These are phyloP conservation scores for Ganoderma sinense DNA, from an alignment of 1,284 basidiomycete species.

Conservation along the genomic window DNA sequence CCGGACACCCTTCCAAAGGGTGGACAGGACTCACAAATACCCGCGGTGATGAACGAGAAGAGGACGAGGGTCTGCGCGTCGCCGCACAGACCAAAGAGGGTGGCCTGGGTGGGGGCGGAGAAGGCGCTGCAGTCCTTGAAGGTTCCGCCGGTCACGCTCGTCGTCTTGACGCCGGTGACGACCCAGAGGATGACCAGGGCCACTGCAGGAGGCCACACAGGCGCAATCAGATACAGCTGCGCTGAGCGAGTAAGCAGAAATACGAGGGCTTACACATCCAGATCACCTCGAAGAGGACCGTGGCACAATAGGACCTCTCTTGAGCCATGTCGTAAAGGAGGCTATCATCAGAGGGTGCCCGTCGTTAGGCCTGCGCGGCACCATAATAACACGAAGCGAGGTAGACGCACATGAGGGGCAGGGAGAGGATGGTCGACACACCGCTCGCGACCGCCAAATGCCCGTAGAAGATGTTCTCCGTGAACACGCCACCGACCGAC, in stretches of 20 bases:
- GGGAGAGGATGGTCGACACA: slow-evolving; percentile 13
- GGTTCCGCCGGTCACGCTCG: slow-evolving; percentile 2
- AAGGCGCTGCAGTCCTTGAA: slow-evolving; percentile 16
- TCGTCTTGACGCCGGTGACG: slow-evolving; percentile 15
- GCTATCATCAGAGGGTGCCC: background rate
- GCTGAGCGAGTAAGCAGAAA: background rate
- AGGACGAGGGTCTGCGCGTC: slow-evolving; percentile 12
- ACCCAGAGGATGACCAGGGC: slow-evolving; percentile 12
- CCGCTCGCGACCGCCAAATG: slow-evolving; percentile 12
- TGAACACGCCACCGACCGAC: slow-evolving; percentile 1
- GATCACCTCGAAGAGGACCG: slow-evolving; percentile 15
- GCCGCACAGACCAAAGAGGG: slow-evolving; percentile 6
- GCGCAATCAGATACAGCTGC: background rate
- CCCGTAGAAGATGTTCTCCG: slow-evolving; percentile 4
- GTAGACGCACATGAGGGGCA: slow-evolving; percentile 16
- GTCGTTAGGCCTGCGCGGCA: background rate
- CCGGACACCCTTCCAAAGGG: background rate
- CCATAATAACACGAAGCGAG: background rate
- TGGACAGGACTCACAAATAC: slow-evolving; percentile 5
- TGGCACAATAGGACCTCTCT: slow-evolving; percentile 15
- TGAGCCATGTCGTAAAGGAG: slow-evolving; percentile 19
- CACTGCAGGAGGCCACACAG: background rate
- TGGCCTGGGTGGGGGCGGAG: background rate
- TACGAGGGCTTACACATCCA: slow-evolving; percentile 11
- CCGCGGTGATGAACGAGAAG: slow-evolving; percentile 13